These are phyloP conservation scores for Recurvomyces mirabilis DNA, from an alignment of 495 filamentous ascomycete species.

Conservation along the genomic window DNA sequence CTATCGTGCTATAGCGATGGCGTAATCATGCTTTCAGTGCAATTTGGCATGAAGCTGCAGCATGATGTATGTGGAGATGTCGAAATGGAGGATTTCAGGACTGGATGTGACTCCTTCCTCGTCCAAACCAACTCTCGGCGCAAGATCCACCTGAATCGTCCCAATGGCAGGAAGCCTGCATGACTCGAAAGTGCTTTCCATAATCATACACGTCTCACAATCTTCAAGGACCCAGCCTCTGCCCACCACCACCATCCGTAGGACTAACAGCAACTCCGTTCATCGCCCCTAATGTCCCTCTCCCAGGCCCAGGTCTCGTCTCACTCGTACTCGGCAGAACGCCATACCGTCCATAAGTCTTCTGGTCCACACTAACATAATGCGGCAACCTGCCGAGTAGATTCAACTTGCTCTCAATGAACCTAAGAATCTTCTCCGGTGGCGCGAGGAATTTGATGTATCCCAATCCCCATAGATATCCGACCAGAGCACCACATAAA, in stretches of 20 bases:
- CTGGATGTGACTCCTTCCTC: too few species aligned
- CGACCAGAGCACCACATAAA: conserved; percentile 65
- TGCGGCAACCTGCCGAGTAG: conserved; percentile 70
- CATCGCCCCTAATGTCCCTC: conserved; percentile 10
- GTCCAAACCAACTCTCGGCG: too few species aligned
- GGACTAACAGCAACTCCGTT: conserved; percentile 9
- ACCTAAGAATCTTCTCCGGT: conserved; percentile 68
- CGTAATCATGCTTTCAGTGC: too few species aligned
- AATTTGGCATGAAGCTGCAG: too few species aligned
- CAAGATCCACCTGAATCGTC: too few species aligned
- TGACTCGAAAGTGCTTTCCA: too few species aligned
- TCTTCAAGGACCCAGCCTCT: conserved; percentile 19
- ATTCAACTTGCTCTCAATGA: conserved; percentile 75
- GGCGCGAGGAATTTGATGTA: conserved; percentile 75
- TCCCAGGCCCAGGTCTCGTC: conserved; percentile 9
- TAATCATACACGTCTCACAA: too few species aligned
- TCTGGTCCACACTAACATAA: conserved; percentile 87
- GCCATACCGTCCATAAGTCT: conserved; percentile 90
- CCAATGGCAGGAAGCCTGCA: too few species aligned
- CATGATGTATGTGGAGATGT: too few species aligned
- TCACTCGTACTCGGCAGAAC: conserved; percentile 55
- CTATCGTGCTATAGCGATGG: too few species aligned
- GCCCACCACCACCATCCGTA: conserved; percentile 6
- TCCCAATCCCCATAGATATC: conserved; percentile 78
- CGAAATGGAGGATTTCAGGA: not conserved